These are phyloP conservation scores for Kwoniella dejecticola DNA, from an alignment of 768 basidiomycete genomes.

Conservation along the genomic window DNA sequence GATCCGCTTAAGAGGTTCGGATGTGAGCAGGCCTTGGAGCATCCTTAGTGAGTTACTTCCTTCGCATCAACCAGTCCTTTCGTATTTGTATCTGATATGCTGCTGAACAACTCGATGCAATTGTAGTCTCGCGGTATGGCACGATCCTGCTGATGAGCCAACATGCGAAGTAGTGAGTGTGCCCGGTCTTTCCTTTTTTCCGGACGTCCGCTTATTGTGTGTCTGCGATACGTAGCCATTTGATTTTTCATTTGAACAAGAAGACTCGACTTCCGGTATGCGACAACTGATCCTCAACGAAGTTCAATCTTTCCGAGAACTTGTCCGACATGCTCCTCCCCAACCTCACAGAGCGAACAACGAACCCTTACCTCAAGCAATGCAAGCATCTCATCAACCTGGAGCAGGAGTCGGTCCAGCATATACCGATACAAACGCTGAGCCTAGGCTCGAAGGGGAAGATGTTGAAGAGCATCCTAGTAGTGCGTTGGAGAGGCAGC, in stretches of 20 bases:
- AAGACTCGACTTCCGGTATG: constrained; percentile 97
- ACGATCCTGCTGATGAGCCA: constrained; percentile 94
- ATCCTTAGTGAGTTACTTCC: constrained; percentile 67
- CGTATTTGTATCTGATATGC: constrained; percentile 63
- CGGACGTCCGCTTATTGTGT: not conserved
- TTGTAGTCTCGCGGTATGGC: constrained; percentile 72
- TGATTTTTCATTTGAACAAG: constrained; percentile 94
- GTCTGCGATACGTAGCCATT: constrained; percentile 62
- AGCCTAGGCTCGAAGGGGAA: constrained; percentile 28
- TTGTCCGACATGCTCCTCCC: constrained; percentile 82
- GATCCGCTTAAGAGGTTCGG: constrained; percentile 95
- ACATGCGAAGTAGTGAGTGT: constrained; percentile 68
- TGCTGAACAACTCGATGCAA: constrained; percentile 57
- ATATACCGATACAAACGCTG: constrained; percentile 26
- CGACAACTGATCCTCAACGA: constrained; percentile 91
- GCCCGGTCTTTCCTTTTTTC: too few species aligned
- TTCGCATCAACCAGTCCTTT: not conserved
- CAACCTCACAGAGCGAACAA: constrained; percentile 46
- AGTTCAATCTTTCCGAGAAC: constrained; percentile 77
- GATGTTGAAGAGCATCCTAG: constrained; percentile 53
- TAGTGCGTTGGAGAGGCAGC: constrained; percentile 49
- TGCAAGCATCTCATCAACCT: constrained; percentile 45
- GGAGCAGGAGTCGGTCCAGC: constrained; percentile 51
- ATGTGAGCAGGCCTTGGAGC: constrained; percentile 91
- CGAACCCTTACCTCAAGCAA: not conserved